Percentiles rank a stretch among this genome's conserved stretches.
These are phyloP conservation scores for Leccinum boreale DNA, from an alignment of 768 basidiomycete species.

Conservation along the genomic window DNA sequence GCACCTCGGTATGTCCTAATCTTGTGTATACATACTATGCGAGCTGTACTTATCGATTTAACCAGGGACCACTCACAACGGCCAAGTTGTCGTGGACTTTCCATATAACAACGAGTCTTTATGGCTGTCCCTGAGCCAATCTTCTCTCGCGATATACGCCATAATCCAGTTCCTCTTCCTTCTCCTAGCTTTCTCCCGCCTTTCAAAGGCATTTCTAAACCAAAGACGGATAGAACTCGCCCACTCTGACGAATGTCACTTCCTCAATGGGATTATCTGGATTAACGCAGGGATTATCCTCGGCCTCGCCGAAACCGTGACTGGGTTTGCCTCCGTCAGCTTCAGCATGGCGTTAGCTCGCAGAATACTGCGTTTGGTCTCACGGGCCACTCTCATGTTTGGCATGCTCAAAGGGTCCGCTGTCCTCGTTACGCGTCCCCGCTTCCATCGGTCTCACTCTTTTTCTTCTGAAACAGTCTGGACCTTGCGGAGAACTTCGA, in stretches of 20 bases:
- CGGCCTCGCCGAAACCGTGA: slow-evolving; percentile 59
- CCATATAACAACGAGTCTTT: slow-evolving; percentile 31
- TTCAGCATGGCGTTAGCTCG: slow-evolving; percentile 56
- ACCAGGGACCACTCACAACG: slow-evolving; percentile 8
- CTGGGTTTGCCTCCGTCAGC: slow-evolving; percentile 56
- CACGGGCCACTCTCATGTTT: slow-evolving; percentile 53
- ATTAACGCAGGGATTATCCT: slow-evolving; percentile 57
- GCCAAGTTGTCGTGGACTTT: slow-evolving; percentile 42
- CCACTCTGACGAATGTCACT: slow-evolving; percentile 41
- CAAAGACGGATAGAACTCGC: slow-evolving; percentile 51
- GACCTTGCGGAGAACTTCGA: slow-evolving; percentile 54
- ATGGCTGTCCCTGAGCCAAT: slow-evolving; percentile 56
- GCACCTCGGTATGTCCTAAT: slow-evolving; percentile 44
- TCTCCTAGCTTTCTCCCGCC: slow-evolving; percentile 54
- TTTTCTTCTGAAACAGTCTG: slow-evolving; percentile 34
- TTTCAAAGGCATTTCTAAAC: slow-evolving; percentile 47
- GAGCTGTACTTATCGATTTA: background rate
- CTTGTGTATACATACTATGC: background rate
- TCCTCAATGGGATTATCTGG: slow-evolving; percentile 65
- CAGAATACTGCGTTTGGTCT: slow-evolving; percentile 54
- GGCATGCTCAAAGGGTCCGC: slow-evolving; percentile 69
- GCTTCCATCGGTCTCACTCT: background rate
- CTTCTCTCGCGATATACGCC: slow-evolving; percentile 58
- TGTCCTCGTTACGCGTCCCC: background rate
- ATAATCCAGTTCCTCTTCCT: slow-evolving; percentile 59